Base-by-base conservation (phyloP, 2,329 filamentous ascomycete species). In the Colletotrichum graminicola region DNA sequence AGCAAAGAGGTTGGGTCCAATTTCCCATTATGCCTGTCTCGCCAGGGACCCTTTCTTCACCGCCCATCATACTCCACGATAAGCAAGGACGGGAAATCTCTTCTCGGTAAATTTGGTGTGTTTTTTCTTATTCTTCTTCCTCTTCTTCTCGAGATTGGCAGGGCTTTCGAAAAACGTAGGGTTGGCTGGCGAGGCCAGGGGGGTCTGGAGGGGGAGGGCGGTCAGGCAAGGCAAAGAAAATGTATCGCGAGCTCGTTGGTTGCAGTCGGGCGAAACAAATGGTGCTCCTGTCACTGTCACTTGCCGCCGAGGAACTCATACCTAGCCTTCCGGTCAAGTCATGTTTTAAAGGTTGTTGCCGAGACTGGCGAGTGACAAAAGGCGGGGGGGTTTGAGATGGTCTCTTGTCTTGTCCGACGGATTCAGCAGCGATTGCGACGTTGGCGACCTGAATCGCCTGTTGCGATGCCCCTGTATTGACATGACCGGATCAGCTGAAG, bases 331-430 rank as follows among this genome's bases (percentile, higher is more conserved):
- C 43, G 39, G 57, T 55, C 34, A 8, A 8, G 49, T 52, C 5
- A 16, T 55, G 45, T 34, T 36, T 39, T 23, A 26, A 41, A 41
- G 34, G 5, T 57, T 32, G 16, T 54, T 62, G 57, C 68, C 64
- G 68, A 67, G 64, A 62, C 56, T 71, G 64, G 64, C 64, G 64
- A 62, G 45, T 57, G 36, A 34, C 12, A 41, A 67, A 52, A 67
- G 45, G 54, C 43, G 36, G 45, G 52, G 36, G 45, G 52, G 18
- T n/a, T 41, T 32, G 26, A 18, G 32, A 34, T 52, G 21, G 55
- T 41, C 32, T 11, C 43, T 45, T n/a, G 2, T n/a, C 18, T 45
- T 3, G 45, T 47, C 21, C 52, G 64, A 39, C 10, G 59, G 43
- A 36, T 61, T 49, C 4, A 11, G 1, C 57, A 1, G 8, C 21